A percentile compares a stretch with the other conserved stretches of the same genome.
Conservation (phyloP, 306 rosid genomes). For the Macrotyloma uniflorum region DNA sequence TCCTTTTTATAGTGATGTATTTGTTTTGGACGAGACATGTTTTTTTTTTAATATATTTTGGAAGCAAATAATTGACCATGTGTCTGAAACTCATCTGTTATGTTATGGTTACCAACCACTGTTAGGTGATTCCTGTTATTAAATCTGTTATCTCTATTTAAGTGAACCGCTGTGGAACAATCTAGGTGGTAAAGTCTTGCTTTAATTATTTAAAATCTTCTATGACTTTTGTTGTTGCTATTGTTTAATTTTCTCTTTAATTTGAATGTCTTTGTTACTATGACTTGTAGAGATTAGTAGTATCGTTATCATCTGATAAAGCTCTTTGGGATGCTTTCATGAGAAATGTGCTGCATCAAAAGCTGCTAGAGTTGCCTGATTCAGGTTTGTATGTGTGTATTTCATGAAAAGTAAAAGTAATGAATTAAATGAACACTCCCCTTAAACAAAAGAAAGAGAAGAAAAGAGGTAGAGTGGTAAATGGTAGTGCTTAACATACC, state of each 20-base stretch:
- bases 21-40: not conserved
- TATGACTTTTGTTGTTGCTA: not conserved
- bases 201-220: not conserved
- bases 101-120: not conserved
- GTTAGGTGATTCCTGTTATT: not conserved
- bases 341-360: slow-evolving; percentile 53
- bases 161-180: not conserved
- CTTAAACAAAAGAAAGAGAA: not conserved
- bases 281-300: slow-evolving; percentile 64
- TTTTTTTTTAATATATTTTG: not conserved
- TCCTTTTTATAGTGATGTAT: not conserved
- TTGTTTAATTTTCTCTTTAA: not conserved
- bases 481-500: too few relatives aligned
- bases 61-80: not conserved
- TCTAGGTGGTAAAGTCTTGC: not conserved
- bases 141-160: not conserved
- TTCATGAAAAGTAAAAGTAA: not conserved
- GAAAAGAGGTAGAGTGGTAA: not conserved
- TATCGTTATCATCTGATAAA: slow-evolving; percentile 67
- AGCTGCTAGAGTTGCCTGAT: slow-evolving; percentile 44
- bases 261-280: slow-evolving; percentile 19
- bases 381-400: slow-evolving; percentile 50
- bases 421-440: not conserved
- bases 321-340: slow-evolving; percentile 69
- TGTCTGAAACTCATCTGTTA: not conserved